A percentile compares a stretch with the other conserved stretches of the same genome.
These are phyloP conservation scores for Persicaria tinctoria DNA, from an alignment of 148 eudicot genomes.

Conservation along the genomic window DNA sequence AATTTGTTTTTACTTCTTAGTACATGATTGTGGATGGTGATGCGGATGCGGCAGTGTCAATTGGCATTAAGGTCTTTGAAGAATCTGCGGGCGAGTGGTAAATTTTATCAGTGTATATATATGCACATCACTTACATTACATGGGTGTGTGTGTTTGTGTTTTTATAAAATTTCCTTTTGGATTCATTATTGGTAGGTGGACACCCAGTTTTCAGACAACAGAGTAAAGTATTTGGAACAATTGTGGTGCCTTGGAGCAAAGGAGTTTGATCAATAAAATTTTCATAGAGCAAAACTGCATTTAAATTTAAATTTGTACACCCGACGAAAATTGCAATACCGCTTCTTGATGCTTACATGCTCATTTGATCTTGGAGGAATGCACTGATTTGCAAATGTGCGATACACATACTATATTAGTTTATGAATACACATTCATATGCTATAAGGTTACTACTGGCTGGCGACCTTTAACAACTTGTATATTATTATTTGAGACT, in stretches of 20 bases:
- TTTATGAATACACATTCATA: too few species aligned
- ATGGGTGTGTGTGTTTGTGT: neutral
- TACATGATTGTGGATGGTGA: slow-evolving; percentile 16
- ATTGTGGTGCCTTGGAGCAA: slow-evolving; percentile 87
- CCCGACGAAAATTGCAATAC: too few species aligned
- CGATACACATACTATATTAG: too few species aligned
- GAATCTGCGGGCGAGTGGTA: slow-evolving; percentile 21
- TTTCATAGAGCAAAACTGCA: too few species aligned
- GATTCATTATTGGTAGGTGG: slow-evolving; percentile 42
- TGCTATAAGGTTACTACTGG: too few species aligned
- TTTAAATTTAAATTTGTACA: too few species aligned
- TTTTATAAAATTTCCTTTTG: neutral
- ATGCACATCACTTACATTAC: neutral
- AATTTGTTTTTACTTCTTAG: slow-evolving; percentile 21
- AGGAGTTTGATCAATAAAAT: too few species aligned
- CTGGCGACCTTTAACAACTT: too few species aligned
- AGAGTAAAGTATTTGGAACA: slow-evolving; percentile 34
- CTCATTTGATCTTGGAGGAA: too few species aligned
- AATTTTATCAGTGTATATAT: neutral
- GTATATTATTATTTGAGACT: too few species aligned
- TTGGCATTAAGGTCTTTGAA: slow-evolving; percentile 34
- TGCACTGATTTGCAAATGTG: too few species aligned
- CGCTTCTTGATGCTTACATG: too few species aligned
- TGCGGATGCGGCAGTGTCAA: slow-evolving; percentile 24
- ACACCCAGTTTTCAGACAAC: slow-evolving; percentile 63